Conservation (phyloP, 257 asterid genomes). For the Solanum tacnaense region DNA sequence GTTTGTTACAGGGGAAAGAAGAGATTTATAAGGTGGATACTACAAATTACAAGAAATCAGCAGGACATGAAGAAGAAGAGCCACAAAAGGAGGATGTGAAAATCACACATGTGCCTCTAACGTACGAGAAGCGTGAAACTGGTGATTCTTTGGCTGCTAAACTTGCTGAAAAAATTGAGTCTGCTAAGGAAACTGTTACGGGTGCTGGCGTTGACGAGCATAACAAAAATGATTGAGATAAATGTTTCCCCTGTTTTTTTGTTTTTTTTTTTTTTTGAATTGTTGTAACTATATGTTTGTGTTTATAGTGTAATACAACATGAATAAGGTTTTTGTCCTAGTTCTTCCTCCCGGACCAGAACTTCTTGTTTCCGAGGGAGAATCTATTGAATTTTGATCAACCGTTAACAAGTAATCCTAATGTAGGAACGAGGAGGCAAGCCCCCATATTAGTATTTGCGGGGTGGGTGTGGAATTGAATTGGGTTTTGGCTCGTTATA, state of each 20-base stretch:
- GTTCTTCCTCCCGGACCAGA: too few species aligned
- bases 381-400: too few species aligned
- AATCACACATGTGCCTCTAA: slow-evolving; percentile 19
- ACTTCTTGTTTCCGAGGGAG: too few species aligned
- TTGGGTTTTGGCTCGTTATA: too few species aligned
- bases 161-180: slow-evolving; percentile 12
- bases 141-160: slow-evolving; percentile 3
- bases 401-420: too few species aligned
- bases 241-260: not conserved
- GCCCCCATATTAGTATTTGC: too few species aligned
- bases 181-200: slow-evolving; percentile 14
- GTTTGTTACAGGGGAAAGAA: slow-evolving; percentile 11
- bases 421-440: too few species aligned
- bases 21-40: slow-evolving; percentile 28
- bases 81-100: slow-evolving; percentile 24
- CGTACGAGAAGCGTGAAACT: slow-evolving; percentile 5
- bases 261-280: not conserved
- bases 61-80: slow-evolving; percentile 17
- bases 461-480: too few species aligned
- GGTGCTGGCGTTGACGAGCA: not conserved
- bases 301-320: not conserved
- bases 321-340: not conserved
- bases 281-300: not conserved
- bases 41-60: slow-evolving; percentile 23
- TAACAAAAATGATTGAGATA: slow-evolving; percentile 2